Conservation (phyloP, 768 basidiomycete species). For the Rubroboletus satanas region DNA sequence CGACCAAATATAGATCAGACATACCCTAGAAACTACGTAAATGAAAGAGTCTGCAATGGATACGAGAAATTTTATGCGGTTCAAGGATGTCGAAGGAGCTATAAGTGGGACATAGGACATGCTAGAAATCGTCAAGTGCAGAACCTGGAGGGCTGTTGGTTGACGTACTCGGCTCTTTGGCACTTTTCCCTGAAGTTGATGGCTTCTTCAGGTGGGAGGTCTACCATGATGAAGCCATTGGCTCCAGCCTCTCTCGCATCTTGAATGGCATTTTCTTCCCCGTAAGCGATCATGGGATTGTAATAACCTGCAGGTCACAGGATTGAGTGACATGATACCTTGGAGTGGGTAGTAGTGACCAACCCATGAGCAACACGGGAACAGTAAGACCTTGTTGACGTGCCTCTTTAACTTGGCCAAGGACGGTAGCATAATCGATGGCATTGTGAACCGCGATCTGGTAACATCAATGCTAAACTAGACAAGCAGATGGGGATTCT, state of each 20-base stretch:
- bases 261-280: constrained; percentile 89
- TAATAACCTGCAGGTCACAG: constrained; percentile 72
- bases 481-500: neutral
- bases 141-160: neutral
- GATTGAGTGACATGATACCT: neutral
- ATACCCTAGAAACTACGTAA: constrained; percentile 94
- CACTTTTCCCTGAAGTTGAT: constrained; percentile 88
- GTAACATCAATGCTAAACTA: neutral
- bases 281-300: constrained; percentile 93
- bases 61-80: constrained; percentile 85
- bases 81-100: constrained; percentile 86
- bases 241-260: constrained; percentile 89
- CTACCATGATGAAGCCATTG: constrained; percentile 97
- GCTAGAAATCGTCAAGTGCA: constrained; percentile 39
- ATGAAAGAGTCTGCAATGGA: constrained; percentile 97
- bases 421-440: constrained; percentile 71
- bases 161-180: constrained; percentile 65
- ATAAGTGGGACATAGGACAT: constrained; percentile 94
- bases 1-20: constrained; percentile 7
- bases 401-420: constrained; percentile 74
- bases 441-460: constrained; percentile 83
- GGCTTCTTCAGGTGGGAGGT: constrained; percentile 97
- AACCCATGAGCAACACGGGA: constrained; percentile 59
- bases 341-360: neutral
- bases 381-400: constrained; percentile 75